phyloP scores from a whole-genome alignment of 176 grass and related monocot genomes.

The Bromus sterilis region DNA sequence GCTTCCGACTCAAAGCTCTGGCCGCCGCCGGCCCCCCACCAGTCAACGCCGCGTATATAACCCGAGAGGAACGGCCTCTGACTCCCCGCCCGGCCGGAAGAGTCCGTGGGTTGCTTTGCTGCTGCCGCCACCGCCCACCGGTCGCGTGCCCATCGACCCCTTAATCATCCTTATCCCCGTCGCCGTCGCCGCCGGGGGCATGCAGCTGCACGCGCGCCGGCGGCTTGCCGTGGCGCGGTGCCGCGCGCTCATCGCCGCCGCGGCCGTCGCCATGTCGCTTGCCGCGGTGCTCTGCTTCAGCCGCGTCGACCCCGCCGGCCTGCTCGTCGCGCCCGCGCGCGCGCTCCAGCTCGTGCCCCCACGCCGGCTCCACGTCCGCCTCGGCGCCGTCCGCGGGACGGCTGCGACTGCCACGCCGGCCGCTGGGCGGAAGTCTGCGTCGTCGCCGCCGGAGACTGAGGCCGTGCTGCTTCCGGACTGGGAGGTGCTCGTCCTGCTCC shows the following conservation, averaged over 20 bases:
- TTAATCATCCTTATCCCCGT: background rate
- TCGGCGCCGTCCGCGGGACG: background rate
- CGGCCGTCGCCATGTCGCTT: background rate
- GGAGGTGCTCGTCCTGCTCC: slow-evolving; percentile 52
- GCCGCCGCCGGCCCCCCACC: background rate
- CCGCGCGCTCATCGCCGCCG: background rate
- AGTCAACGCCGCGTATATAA: background rate
- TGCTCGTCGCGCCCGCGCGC: background rate
- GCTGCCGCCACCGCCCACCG: no score
- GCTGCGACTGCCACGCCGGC: background rate
- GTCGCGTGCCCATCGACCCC: no score
- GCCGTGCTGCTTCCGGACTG: slow-evolving; percentile 60
- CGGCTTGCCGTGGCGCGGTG: background rate
- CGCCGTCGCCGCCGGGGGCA: background rate
- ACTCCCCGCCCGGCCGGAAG: background rate
- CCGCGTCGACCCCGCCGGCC: background rate
- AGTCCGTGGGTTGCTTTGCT: background rate
- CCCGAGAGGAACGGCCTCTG: background rate
- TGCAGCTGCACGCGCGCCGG: slow-evolving; percentile 19
- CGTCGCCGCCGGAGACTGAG: background rate
- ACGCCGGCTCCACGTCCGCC: background rate
- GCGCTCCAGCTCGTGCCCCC: background rate
- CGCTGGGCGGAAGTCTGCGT: background rate
- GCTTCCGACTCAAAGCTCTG: background rate
- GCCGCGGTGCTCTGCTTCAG: background rate